A percentile compares a stretch with the other conserved stretches of the same genome.
phyloP scores from a whole-genome alignment of 805 yeast species.

The Yamadazyma endophytica region DNA sequence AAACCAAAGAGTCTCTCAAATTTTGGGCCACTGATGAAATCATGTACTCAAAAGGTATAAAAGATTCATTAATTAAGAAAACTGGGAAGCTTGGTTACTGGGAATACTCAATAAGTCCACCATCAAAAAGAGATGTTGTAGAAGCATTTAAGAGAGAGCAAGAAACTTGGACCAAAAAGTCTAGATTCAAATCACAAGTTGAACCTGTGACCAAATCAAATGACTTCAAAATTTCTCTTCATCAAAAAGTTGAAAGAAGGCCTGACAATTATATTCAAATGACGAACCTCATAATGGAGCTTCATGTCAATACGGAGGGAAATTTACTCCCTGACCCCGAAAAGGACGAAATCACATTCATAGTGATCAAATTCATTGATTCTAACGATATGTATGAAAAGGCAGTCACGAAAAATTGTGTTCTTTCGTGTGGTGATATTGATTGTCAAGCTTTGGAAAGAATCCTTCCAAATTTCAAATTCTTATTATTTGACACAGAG shows the following conservation, averaged over 20 bases:
- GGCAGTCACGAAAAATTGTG: slow-evolving; percentile 6
- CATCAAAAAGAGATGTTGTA: slow-evolving; percentile 36
- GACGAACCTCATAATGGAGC: slow-evolving; percentile 61
- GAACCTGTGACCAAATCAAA: slow-evolving; percentile 41
- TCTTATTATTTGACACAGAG: slow-evolving; percentile 36
- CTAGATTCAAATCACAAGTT: slow-evolving; percentile 44
- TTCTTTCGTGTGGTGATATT: no score
- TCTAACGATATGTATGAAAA: slow-evolving; percentile 13
- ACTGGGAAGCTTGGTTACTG: slow-evolving; percentile 17
- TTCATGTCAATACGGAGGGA: slow-evolving; percentile 57
- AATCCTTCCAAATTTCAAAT: neutral
- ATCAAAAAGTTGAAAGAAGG: slow-evolving; percentile 26
- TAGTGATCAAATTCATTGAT: slow-evolving; percentile 62
- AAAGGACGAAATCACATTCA: slow-evolving; percentile 51
- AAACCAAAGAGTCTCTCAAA: neutral
- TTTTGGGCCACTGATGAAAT: neutral
- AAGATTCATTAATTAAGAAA: neutral
- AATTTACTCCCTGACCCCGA: slow-evolving; percentile 60
- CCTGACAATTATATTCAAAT: slow-evolving; percentile 44
- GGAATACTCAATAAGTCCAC: slow-evolving; percentile 49
- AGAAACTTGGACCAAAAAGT: slow-evolving; percentile 13
- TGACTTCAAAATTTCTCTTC: slow-evolving; percentile 32
- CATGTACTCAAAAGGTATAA: slow-evolving; percentile 1
- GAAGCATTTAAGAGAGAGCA: slow-evolving; percentile 25
- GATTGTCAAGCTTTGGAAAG: no score